Evolutionary conservation across 257 asterid species (phyloP).

Genomic region (Rauvolfia tetraphylla): DNA sequence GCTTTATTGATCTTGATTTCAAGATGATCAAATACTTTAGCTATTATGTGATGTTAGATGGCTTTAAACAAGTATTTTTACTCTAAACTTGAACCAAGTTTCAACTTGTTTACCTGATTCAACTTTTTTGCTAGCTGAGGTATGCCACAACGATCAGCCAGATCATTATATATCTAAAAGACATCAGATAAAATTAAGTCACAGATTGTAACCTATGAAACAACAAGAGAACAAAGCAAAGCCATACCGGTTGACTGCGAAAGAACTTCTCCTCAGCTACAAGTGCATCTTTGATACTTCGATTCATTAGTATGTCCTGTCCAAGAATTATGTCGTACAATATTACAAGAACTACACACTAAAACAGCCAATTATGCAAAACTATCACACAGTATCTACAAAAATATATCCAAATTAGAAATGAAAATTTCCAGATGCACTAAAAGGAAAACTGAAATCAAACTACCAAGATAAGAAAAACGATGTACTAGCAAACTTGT

Average conservation of each 20-base stretch:
- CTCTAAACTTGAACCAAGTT: constrained; percentile 1
- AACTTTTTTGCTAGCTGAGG: constrained; percentile 97
- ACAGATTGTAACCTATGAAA: constrained; percentile 20
- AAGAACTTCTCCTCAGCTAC: constrained; percentile 91
- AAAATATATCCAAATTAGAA: background rate
- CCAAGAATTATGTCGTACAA: constrained; percentile 13
- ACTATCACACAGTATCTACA: background rate
- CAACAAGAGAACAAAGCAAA: constrained; percentile 14
- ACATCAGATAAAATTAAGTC: constrained; percentile 13
- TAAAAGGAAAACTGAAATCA: background rate
- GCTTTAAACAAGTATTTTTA: background rate
- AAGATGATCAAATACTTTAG: background rate
- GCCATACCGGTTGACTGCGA: constrained; percentile 70
- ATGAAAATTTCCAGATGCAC: background rate
- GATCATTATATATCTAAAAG: constrained; percentile 73
- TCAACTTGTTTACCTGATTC: constrained; percentile 65
- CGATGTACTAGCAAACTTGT: background rate
- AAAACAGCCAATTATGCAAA: background rate
- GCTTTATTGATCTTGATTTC: background rate
- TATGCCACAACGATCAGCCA: constrained; percentile 90
- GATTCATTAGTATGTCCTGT: constrained; percentile 76
- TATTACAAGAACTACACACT: background rate
- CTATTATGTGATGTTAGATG: background rate
- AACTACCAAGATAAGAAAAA: background rate
- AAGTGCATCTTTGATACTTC: constrained; percentile 86